Percentiles rank a stretch among this genome's conserved stretches.
Evolutionary conservation across 331 rosid genomes (phyloP).

Genomic region (Pyrus hybrid): DNA sequence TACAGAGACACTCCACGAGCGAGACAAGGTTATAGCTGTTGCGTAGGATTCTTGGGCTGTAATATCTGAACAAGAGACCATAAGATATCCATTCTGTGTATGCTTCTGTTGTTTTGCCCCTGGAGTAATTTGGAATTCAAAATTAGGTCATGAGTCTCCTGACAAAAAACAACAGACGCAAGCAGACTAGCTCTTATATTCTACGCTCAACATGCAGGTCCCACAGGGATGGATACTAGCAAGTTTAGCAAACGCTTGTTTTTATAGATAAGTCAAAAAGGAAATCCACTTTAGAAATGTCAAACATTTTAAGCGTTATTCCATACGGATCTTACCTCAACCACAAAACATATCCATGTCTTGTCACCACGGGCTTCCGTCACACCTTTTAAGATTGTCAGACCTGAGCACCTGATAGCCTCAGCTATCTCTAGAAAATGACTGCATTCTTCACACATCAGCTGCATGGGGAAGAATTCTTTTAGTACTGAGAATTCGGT

Average conservation of each 20-base stretch:
- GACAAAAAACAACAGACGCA: neutral
- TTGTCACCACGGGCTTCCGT: constrained; percentile 81
- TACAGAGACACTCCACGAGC: constrained; percentile 11
- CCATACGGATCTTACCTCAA: constrained; percentile 52
- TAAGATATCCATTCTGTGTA: constrained; percentile 87
- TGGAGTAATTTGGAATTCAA: constrained; percentile 22
- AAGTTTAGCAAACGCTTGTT: neutral
- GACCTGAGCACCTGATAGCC: constrained; percentile 81
- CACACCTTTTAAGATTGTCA: constrained; percentile 70
- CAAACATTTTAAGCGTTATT: neutral
- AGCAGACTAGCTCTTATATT: neutral
- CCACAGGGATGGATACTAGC: neutral
- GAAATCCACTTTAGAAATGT: neutral
- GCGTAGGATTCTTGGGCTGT: constrained; percentile 56
- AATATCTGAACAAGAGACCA: constrained; percentile 96
- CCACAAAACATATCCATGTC: constrained; percentile 83
- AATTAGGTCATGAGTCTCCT: neutral
- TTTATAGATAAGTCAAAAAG: neutral
- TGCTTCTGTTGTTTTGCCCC: constrained; percentile 72
- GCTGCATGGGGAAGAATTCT: constrained; percentile 35
- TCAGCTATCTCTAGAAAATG: constrained; percentile 97
- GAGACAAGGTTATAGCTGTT: constrained; percentile 18
- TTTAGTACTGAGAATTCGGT: neutral
- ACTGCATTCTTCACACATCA: constrained; percentile 88
- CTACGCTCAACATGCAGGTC: neutral